A percentile compares a stretch with the other conserved stretches of the same genome.
Conservation (phyloP, 108 stramenopile genomes). For the Cyclotella baltica region DNA sequence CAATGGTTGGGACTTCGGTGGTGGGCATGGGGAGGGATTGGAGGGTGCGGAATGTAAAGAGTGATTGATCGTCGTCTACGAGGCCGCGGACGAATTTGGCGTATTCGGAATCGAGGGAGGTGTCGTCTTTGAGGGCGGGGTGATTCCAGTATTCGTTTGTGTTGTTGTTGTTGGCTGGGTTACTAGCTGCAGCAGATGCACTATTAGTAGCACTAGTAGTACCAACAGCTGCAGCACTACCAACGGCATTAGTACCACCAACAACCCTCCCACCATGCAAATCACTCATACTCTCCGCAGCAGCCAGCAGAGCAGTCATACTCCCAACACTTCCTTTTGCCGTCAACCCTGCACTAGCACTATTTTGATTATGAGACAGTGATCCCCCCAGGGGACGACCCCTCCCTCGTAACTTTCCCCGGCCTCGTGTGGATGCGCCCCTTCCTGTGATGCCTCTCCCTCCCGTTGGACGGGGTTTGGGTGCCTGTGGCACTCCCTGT, state of each 20-base stretch:
- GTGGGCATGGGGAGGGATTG: not conserved
- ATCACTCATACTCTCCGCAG: not conserved
- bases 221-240: not conserved
- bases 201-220: not conserved
- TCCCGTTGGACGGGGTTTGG: not conserved
- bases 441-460: not conserved
- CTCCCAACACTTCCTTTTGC: not conserved
- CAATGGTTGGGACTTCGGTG: constrained; percentile 22
- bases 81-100: constrained; percentile 48
- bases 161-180: not conserved
- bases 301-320: not conserved
- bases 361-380: not conserved
- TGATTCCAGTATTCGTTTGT: not conserved
- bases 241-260: not conserved
- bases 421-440: not conserved
- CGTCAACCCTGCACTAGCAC: not conserved
- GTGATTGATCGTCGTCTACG: constrained; percentile 35
- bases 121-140: constrained; percentile 8
- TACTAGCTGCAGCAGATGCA: not conserved
- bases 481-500: not conserved
- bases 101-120: constrained; percentile 32
- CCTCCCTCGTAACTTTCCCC: not conserved
- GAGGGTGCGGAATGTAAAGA: constrained; percentile 44
- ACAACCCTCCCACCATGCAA: not conserved
- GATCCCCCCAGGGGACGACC: not conserved